Evolutionary conservation across 179 eudicot genomes (phyloP), one percentile per base, ranked within the genome.

Genomic region (Beta corolliflora): DNA sequence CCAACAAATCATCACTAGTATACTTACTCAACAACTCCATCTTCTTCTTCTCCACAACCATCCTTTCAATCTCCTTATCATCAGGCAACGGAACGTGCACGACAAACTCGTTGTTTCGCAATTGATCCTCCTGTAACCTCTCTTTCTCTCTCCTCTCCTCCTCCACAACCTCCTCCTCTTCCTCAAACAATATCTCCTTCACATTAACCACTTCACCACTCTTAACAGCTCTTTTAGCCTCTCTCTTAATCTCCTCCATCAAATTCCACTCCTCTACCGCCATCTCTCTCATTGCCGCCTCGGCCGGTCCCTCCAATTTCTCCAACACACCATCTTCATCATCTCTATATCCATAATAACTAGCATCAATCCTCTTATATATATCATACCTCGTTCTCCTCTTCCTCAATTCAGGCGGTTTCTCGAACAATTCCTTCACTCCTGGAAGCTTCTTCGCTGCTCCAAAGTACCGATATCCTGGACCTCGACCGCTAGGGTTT

Each of bases 401-500:
- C 87, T 92, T 94, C 58, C 97, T 61, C 82, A 94, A 76, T 87
- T 94, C 98, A 0, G 97, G 98, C 2, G 97, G 97, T 91, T 94
- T 94, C 82, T 94, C 97, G 25, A 94, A 94, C 88, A 93, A 61
- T 70, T 93, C 98, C 78, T 83, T 83, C 10, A 94, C 98, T n/a
- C 98, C 98, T 0, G 98, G 97, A 31, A 94, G 69, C 92, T 93
- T 93, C 88, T 93, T 94, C 0, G 97, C 97, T 0, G 97, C 98
- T 4, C 98, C 98, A 19, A 94, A 94, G 79, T 94, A 94, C 80
- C 97, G 75, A 36, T 94, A 94, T 7, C 97, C 98, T 0, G 97
- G 97, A 0, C 97, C 98, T 16, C 98, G 89, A 0, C 98, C 98
- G 71, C 98, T 91, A 31, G 98, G 98, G 73, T 94, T 94, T 0